A percentile compares a stretch with the other conserved stretches of the same genome.
Conservation (phyloP, 179 eudicot species). For the Heliamphora pulchella region DNA sequence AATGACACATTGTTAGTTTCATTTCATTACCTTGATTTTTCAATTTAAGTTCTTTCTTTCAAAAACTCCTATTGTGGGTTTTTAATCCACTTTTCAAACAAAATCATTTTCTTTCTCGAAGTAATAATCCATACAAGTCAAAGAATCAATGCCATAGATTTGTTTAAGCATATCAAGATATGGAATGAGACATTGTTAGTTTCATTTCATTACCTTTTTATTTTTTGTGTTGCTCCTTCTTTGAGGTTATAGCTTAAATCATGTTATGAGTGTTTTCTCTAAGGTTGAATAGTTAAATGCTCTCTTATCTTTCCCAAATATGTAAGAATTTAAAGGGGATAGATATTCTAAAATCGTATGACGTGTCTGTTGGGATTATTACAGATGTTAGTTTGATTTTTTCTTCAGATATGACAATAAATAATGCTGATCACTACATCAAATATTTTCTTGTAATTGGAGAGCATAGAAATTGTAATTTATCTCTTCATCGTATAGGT, state of each 20-base stretch:
- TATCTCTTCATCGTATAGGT: slow-evolving; percentile 34
- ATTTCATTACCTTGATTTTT: not conserved
- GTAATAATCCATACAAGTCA: not conserved
- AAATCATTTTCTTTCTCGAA: not conserved
- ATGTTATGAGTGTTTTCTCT: not conserved
- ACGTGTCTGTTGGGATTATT: not conserved
- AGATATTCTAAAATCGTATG: not conserved
- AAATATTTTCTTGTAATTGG: slow-evolving; percentile 1
- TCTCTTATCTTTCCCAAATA: not conserved
- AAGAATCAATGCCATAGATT: not conserved
- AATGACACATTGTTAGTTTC: too few species aligned
- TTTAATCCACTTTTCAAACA: not conserved
- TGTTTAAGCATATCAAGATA: not conserved
- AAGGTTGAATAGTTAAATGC: not conserved
- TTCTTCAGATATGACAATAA: slow-evolving; percentile 2
- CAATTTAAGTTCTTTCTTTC: not conserved
- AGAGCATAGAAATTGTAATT: not conserved
- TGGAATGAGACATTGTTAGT: not conserved
- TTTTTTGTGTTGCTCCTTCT: not conserved
- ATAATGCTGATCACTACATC: not conserved
- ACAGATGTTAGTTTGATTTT: not conserved
- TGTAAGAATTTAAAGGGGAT: not conserved
- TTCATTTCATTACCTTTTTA: not conserved
- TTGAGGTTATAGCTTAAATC: not conserved
- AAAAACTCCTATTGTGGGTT: not conserved